Evolutionary conservation across 108 stramenopile genomes (phyloP).

Genomic region (Bacterosira constricta): DNA sequence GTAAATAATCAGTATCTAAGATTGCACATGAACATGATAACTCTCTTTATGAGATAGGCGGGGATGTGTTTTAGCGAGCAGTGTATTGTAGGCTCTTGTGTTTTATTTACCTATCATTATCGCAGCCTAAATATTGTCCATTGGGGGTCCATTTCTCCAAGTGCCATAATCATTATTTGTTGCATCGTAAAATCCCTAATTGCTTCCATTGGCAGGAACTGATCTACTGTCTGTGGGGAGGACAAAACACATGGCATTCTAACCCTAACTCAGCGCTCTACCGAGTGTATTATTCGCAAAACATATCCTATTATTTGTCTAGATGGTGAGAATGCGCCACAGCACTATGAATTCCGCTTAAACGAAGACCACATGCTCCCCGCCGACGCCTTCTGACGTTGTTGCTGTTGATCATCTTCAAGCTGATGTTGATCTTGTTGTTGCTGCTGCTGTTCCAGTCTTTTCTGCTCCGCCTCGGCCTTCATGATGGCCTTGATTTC

Average conservation of each 20-base stretch:
- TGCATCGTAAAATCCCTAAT: too few relatives aligned
- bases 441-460: conserved; percentile 9
- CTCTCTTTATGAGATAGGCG: too few relatives aligned
- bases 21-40: too few relatives aligned
- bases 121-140: not conserved
- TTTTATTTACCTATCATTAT: too few relatives aligned
- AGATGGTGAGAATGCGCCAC: not conserved
- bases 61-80: too few relatives aligned
- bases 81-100: too few relatives aligned
- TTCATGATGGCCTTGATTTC: conserved; percentile 47
- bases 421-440: conserved; percentile 3
- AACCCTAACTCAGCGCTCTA: too few relatives aligned
- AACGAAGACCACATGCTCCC: conserved; percentile 55
- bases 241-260: too few relatives aligned
- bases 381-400: conserved; percentile 24
- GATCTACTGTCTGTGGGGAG: too few relatives aligned
- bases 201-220: too few relatives aligned
- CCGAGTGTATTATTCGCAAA: too few relatives aligned
- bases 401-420: conserved; percentile 6
- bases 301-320: not conserved
- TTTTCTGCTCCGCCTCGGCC: conserved; percentile 28
- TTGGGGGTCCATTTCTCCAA: not conserved
- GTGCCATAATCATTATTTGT: too few relatives aligned
- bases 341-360: conserved; percentile 25
- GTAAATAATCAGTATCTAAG: not conserved